Conservation (phyloP, 2,329 filamentous ascomycete species). For the Hymenotorrendiella dingleyae region DNA sequence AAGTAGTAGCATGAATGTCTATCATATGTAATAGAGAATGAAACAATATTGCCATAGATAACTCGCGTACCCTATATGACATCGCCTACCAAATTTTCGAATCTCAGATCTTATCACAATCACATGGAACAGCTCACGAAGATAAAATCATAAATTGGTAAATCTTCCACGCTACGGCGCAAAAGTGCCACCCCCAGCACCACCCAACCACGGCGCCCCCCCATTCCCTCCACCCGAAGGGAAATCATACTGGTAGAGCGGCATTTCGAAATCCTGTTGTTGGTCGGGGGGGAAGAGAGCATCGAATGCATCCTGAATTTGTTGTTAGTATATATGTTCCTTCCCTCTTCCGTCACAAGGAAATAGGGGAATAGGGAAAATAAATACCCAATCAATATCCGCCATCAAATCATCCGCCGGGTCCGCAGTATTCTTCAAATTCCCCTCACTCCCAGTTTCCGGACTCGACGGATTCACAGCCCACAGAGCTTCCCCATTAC, state of each 20-base stretch:
- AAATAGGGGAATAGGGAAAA: neutral
- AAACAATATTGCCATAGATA: no score
- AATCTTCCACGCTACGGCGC: no score
- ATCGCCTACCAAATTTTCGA: no score
- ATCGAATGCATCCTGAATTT: constrained; percentile 27
- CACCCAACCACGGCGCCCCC: neutral
- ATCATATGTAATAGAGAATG: no score
- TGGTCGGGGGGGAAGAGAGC: constrained; percentile 27
- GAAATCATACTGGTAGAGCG: constrained; percentile 5
- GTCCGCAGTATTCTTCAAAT: constrained; percentile 30
- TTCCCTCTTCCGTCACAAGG: neutral
- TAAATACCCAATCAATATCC: constrained; percentile 61
- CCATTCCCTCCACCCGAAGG: neutral
- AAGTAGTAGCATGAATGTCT: no score
- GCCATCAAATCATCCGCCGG: constrained; percentile 36
- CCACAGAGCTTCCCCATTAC: constrained; percentile 44
- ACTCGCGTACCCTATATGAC: no score
- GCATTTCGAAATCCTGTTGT: constrained; percentile 10
- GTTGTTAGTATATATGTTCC: constrained; percentile 1
- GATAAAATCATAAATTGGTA: neutral
- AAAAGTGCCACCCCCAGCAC: constrained; percentile 1
- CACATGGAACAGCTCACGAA: no score
- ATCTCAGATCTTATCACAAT: no score
- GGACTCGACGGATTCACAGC: constrained; percentile 36
- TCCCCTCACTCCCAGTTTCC: constrained; percentile 38